A percentile compares a stretch with the other conserved stretches of the same genome.
These are phyloP conservation scores for Beauveria rudraprayagi DNA, from an alignment of 2,329 filamentous ascomycete genomes.

Conservation along the genomic window DNA sequence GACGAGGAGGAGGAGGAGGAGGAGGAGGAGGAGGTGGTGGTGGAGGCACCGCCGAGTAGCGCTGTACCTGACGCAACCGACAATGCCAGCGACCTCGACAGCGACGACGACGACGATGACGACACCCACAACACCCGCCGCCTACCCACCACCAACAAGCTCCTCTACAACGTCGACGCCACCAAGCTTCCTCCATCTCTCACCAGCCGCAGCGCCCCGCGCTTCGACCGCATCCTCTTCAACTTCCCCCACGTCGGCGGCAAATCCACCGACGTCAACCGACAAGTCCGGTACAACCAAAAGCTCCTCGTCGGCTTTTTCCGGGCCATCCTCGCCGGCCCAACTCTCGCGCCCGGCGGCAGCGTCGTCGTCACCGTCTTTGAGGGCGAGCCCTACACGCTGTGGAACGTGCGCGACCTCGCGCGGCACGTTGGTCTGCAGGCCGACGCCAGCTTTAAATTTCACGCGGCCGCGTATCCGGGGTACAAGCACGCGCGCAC, in stretches of 20 bases:
- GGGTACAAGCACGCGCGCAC: slow-evolving; percentile 69
- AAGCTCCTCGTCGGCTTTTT: slow-evolving; percentile 66
- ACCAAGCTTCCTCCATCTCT: slow-evolving; percentile 48
- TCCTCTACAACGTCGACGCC: slow-evolving; percentile 60
- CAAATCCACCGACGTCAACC: slow-evolving; percentile 83
- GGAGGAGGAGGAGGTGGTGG: no score
- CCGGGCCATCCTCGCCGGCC: slow-evolving; percentile 33
- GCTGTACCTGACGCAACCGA: slow-evolving; percentile 11
- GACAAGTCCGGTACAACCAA: slow-evolving; percentile 90
- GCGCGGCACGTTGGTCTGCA: slow-evolving; percentile 67
- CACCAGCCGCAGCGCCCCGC: slow-evolving; percentile 16
- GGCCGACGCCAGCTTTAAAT: slow-evolving; percentile 62
- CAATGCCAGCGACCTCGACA: slow-evolving; percentile 13
- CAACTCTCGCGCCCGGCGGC: slow-evolving; percentile 42
- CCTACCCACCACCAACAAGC: slow-evolving; percentile 21
- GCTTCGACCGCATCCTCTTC: slow-evolving; percentile 73
- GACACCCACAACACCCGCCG: slow-evolving; percentile 15
- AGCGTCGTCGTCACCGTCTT: slow-evolving; percentile 79
- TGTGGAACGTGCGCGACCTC: slow-evolving; percentile 91
- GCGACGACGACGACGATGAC: slow-evolving; percentile 13
- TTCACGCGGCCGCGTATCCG: slow-evolving; percentile 59
- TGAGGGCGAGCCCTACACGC: slow-evolving; percentile 85
- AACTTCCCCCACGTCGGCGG: slow-evolving; percentile 97
- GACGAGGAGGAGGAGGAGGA: neutral
- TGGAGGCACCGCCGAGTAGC: neutral